Evolutionary conservation across 805 yeast species (phyloP).

Genomic region (Kurtzmaniella fragi): DNA sequence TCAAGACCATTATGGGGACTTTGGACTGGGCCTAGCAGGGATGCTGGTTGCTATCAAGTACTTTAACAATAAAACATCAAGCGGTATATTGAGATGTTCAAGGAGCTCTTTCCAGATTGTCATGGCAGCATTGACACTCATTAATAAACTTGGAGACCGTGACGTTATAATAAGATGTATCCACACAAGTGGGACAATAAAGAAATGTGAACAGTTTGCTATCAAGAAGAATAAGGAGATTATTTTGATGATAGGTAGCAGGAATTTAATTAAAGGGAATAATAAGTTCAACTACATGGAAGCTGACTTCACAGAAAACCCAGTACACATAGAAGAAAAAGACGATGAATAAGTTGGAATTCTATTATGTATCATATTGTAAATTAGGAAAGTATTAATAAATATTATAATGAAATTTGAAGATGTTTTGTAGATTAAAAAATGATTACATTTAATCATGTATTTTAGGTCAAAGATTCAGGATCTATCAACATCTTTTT

Average conservation of each 20-base stretch:
- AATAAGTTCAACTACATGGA: background rate
- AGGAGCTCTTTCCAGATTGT: conserved; percentile 59
- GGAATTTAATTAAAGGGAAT: conserved; percentile 1
- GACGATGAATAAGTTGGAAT: background rate
- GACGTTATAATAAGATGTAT: conserved; percentile 54
- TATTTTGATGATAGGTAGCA: conserved; percentile 18
- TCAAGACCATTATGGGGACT: conserved; percentile 69
- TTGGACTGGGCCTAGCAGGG: conserved; percentile 63
- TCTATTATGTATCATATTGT: background rate
- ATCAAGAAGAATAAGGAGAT: conserved; percentile 42
- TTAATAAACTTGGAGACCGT: conserved; percentile 45
- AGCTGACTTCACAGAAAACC: background rate
- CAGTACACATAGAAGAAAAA: background rate
- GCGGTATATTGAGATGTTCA: conserved; percentile 78
- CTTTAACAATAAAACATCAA: conserved; percentile 73
- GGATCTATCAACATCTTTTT: conserved; percentile 1
- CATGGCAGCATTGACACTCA: conserved; percentile 61
- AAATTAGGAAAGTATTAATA: background rate
- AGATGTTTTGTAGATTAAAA: no score
- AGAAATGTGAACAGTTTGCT: conserved; percentile 71
- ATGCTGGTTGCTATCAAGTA: conserved; percentile 64
- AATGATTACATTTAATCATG: background rate
- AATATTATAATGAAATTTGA: background rate
- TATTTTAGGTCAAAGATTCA: no score
- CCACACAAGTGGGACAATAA: conserved; percentile 82